Base-by-base conservation (phyloP, 1,284 basidiomycete genomes). In the Tetrapyrgos nigripes region DNA sequence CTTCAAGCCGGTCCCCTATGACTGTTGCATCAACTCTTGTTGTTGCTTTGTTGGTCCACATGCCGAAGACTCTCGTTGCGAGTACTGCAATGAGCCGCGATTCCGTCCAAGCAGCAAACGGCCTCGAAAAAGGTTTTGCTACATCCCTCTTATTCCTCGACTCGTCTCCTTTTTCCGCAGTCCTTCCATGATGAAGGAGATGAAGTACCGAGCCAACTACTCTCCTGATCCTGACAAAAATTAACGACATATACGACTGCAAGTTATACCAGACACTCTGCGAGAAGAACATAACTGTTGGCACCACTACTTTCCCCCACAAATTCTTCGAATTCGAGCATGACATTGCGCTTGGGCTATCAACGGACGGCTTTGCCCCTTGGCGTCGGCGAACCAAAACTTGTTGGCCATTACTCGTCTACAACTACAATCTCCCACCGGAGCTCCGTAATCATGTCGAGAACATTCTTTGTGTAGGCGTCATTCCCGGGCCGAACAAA, bases 381-480 rank as follows among this genome's bases (percentile, higher is more conserved):
- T 81, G 78, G 64, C 69, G 72, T 23, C 63, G 64, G 4, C 66
- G 72, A 0, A 75, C 70, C 11, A 62, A 69, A 14, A 79, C 78
- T 1, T 67, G 69, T 1, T 81, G 78, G 80, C 79, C 79, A 1
- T 59, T 81, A 8, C 69, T 82, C 37, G 46, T 78, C 54, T 77
- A n/a, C n/a, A n/a, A n/a, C n/a, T n/a, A n/a, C n/a, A n/a, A n/a
- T n/a, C n/a, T n/a, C n/a, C n/a, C n/a, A n/a, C n/a, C n/a, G n/a
- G n/a, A n/a, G n/a, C n/a, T n/a, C n/a, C n/a, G n/a, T n/a, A n/a
- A n/a, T n/a, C n/a, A n/a, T n/a, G n/a, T n/a, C n/a, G n/a, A n/a
- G n/a, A n/a, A n/a, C n/a, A n/a, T n/a, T n/a, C n/a, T n/a, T n/a
- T n/a, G n/a, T n/a, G n/a, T n/a, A n/a, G n/a, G n/a, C n/a, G n/a